A percentile compares a stretch with the other conserved stretches of the same genome.
phyloP scores from a whole-genome alignment of 305 asterid species.

The Salvia sclarea region DNA sequence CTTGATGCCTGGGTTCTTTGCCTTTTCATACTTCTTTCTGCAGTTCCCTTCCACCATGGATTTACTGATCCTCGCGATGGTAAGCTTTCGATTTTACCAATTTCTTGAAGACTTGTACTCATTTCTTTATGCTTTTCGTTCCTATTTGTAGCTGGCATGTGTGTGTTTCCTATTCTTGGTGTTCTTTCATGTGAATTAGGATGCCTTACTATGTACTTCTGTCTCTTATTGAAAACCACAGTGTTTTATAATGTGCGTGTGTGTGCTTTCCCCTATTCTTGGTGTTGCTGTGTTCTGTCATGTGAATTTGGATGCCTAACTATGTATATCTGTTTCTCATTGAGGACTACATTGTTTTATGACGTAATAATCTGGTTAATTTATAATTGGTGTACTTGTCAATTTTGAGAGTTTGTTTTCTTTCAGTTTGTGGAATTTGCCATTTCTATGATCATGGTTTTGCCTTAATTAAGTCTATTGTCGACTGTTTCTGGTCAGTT shows the following conservation, averaged over 20 bases:
- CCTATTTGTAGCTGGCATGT: not conserved
- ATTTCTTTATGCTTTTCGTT: not conserved
- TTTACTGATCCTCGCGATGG: slow-evolving; percentile 86
- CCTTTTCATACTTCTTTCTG: slow-evolving; percentile 40
- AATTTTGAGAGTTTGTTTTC: not conserved
- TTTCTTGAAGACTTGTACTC: not conserved
- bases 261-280: not conserved
- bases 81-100: slow-evolving; percentile 30
- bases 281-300: not conserved
- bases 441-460: not conserved
- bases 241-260: too few relatives aligned
- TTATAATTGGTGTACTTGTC: too few relatives aligned
- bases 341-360: not conserved
- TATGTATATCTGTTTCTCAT: not conserved
- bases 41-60: slow-evolving; percentile 49
- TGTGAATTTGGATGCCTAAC: not conserved
- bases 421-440: not conserved
- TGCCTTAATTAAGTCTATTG: slow-evolving; percentile 1
- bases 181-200: slow-evolving; percentile 7
- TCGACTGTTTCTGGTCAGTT: slow-evolving; percentile 48
- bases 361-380: not conserved
- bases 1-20: slow-evolving; percentile 40
- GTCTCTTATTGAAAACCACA: too few relatives aligned
- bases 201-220: too few relatives aligned
- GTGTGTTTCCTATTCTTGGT: not conserved